Percentiles rank a stretch among this genome's conserved stretches.
phyloP scores from a whole-genome alignment of 176 grass and related monocot genomes.

The Ampelocalamus luodianensis region DNA sequence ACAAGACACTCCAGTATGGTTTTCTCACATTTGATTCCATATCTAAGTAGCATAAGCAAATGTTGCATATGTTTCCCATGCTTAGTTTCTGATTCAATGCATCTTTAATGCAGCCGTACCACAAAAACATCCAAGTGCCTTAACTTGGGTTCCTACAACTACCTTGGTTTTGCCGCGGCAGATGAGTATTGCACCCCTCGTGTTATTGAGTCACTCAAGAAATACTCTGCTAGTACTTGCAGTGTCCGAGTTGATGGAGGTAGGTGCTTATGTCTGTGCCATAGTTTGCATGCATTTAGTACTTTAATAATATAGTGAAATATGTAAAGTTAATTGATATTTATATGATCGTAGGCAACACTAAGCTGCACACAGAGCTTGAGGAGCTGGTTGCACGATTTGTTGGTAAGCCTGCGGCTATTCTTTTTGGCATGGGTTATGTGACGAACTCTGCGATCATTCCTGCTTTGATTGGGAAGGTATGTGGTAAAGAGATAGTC shows the following conservation, averaged over 20 bases:
- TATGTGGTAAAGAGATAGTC: slow-evolving; percentile 24
- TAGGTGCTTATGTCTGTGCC: slow-evolving; percentile 36
- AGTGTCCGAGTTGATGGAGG: slow-evolving; percentile 82
- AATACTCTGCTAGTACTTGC: slow-evolving; percentile 87
- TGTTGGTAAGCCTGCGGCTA: slow-evolving; percentile 81
- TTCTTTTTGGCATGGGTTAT: slow-evolving; percentile 97
- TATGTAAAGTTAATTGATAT: slow-evolving; percentile 29
- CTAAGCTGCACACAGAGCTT: slow-evolving; percentile 79
- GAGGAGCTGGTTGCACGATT: slow-evolving; percentile 82
- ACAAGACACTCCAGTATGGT: slow-evolving; percentile 80
- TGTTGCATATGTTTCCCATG: not conserved
- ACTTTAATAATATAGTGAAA: slow-evolving; percentile 27
- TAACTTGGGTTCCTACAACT: slow-evolving; percentile 93
- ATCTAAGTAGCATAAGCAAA: slow-evolving; percentile 10
- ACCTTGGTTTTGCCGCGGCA: slow-evolving; percentile 92
- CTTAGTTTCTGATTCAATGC: slow-evolving; percentile 29
- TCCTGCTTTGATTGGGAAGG: slow-evolving; percentile 82
- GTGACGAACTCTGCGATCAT: slow-evolving; percentile 90
- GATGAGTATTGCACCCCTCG: slow-evolving; percentile 92
- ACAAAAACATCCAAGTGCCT: slow-evolving; percentile 75
- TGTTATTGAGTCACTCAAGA: slow-evolving; percentile 89
- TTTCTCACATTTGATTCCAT: not conserved
- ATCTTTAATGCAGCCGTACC: slow-evolving; percentile 65
- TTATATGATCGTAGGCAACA: slow-evolving; percentile 60
- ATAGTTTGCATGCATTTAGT: slow-evolving; percentile 23